Percentiles rank a stretch among this genome's conserved stretches.
phyloP scores from a whole-genome alignment of 2,329 filamentous ascomycete species.

The Emericellopsis atlantica region DNA sequence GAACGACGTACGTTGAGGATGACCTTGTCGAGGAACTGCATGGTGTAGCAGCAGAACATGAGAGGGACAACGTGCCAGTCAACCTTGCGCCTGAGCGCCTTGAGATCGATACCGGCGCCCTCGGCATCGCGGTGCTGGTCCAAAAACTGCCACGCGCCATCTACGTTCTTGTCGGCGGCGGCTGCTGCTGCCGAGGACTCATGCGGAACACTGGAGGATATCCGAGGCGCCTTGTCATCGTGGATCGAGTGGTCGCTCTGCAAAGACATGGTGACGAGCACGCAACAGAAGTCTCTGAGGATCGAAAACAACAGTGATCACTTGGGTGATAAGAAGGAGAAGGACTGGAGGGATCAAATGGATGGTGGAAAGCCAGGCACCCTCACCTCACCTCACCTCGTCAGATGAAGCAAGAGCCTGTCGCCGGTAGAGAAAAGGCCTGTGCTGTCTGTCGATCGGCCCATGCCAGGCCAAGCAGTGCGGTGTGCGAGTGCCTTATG shows the following conservation, averaged over 20 bases:
- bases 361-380: not conserved
- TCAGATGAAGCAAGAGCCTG: too few relatives aligned
- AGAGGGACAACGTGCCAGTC: constrained; percentile 47
- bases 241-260: not conserved
- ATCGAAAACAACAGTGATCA: too few relatives aligned
- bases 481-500: too few relatives aligned
- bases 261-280: too few relatives aligned
- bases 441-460: too few relatives aligned
- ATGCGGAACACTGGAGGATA: not conserved
- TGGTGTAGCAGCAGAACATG: constrained; percentile 49
- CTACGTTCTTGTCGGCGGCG: constrained; percentile 13
- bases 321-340: not conserved
- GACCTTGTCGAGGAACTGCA: constrained; percentile 54
- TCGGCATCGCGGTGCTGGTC: constrained; percentile 24
- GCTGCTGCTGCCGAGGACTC: not conserved
- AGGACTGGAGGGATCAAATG: not conserved
- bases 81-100: constrained; percentile 37
- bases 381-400: too few relatives aligned
- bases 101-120: constrained; percentile 24
- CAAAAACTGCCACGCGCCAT: constrained; percentile 33
- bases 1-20: constrained; percentile 39
- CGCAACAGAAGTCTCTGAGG: too few relatives aligned
- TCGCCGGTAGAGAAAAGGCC: too few relatives aligned
- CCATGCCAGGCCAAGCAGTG: too few relatives aligned
- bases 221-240: not conserved